Percentiles rank a stretch among this genome's conserved stretches.
These are phyloP conservation scores for Xenosphaeropsis pyriputrescens DNA, from an alignment of 2,329 filamentous ascomycete species.

Conservation along the genomic window DNA sequence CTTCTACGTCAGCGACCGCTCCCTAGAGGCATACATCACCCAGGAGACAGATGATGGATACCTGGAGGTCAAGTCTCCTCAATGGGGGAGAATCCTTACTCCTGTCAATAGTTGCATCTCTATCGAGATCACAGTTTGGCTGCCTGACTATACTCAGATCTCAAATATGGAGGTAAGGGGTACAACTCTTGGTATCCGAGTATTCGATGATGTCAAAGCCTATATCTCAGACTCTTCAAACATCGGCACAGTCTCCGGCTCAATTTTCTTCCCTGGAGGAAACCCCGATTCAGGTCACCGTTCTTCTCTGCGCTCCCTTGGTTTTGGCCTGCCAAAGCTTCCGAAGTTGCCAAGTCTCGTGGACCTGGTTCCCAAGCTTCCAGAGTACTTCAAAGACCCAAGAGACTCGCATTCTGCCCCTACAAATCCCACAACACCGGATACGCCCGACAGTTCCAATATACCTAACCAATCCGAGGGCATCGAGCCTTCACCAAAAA, in stretches of 20 bases:
- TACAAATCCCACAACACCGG: not conserved
- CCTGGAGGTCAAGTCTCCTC: conserved; percentile 13
- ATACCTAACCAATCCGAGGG: not conserved
- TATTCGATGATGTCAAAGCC: conserved; percentile 12
- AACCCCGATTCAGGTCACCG: too few species aligned
- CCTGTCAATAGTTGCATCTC: conserved; percentile 11
- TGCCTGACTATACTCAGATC: conserved; percentile 14
- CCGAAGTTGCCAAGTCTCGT: too few species aligned
- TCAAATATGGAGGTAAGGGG: conserved; percentile 8
- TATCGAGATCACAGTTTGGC: conserved; percentile 15
- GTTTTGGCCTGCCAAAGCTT: too few species aligned
- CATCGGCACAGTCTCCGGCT: too few species aligned
- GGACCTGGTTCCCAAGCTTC: too few species aligned
- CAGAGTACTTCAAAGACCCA: too few species aligned
- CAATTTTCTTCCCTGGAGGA: too few species aligned
- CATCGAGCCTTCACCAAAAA: not conserved
- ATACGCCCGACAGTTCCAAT: not conserved
- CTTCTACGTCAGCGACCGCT: conserved; percentile 10
- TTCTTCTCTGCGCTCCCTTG: too few species aligned
- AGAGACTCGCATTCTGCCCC: too few species aligned
- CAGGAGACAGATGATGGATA: conserved; percentile 9
- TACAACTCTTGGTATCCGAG: conserved; percentile 9
- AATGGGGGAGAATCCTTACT: conserved; percentile 4
- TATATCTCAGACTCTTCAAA: conserved; percentile 6
- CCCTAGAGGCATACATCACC: conserved; percentile 6